Base-by-base conservation (phyloP, 306 rosid species). In the Myrica gale region DNA sequence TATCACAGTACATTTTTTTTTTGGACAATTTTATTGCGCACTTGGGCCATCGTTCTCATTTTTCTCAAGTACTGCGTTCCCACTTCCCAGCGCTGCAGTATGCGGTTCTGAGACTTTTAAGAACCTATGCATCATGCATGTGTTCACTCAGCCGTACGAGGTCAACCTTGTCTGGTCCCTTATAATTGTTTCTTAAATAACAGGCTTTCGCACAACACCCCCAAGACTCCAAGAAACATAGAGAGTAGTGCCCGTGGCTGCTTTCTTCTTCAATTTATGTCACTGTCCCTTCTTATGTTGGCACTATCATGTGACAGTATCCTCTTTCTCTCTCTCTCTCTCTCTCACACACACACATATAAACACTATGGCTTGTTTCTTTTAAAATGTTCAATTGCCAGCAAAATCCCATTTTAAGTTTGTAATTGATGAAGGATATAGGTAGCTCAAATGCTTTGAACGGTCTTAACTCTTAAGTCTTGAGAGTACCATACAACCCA, bases 291-390 rank as follows among this genome's bases (percentile, higher is more conserved):
- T 15, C 1, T 19, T 19, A 37, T 11, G 72, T 44, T 39, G 43
- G 51, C 65, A 39, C 21, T 10, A n/a, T 66, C 79, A 66, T 66
- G 79, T 41, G 66, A 52, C 62, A 20, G 52, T 2, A 42, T 17
- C 44, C 26, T 8, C 2, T 2, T 0, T 39, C 37, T 0, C 42
- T 37, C 41, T 9, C 12, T 11, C 20, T 12, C 44, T 62, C 68
- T 32, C n/a, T n/a, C n/a, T n/a, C n/a, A n/a, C n/a, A n/a, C n/a
- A n/a, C 43, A 17, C 16, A 5, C 16, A 12, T 32, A 37, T 7
- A 60, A 32, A 32, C 3, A 32, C 37, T 32, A 32, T 32, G 2
- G 37, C 3, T 32, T 32, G 32, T 26, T 26, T 26, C 32, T 32
- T 32, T 2, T 32, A 32, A 32, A 11, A 15, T 48, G 15, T 5